phyloP scores from a whole-genome alignment of 768 basidiomycete species.

The Terana coerulea region DNA sequence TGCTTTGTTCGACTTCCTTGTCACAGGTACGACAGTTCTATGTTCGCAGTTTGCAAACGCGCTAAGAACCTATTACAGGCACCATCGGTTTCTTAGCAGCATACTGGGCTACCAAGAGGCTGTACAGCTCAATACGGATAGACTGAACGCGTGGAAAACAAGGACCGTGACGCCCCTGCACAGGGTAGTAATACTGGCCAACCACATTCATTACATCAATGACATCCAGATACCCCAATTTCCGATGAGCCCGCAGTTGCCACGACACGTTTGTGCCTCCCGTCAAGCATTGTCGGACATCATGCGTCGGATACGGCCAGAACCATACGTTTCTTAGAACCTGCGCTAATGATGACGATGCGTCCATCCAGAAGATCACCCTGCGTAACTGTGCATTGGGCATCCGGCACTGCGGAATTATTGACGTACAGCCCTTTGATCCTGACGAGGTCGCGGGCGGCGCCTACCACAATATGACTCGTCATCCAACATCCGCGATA shows the following conservation, averaged over 20 bases:
- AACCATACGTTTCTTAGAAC: background rate
- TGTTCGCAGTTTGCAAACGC: background rate
- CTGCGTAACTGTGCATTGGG: slow-evolving; percentile 36
- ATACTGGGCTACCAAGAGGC: slow-evolving; percentile 83
- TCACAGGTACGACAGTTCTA: slow-evolving; percentile 58
- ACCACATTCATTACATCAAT: too few species aligned
- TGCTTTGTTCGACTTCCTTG: slow-evolving; percentile 79
- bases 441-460: slow-evolving; percentile 49
- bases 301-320: background rate
- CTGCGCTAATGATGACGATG: slow-evolving; percentile 54
- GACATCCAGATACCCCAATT: too few species aligned
- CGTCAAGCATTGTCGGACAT: too few species aligned
- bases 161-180: too few species aligned
- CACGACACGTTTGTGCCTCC: too few species aligned
- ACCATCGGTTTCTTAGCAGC: slow-evolving; percentile 90
- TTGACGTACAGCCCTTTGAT: slow-evolving; percentile 75
- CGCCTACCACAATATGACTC: slow-evolving; percentile 47
- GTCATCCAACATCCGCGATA: background rate
- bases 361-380: slow-evolving; percentile 55
- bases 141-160: slow-evolving; percentile 52
- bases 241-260: too few species aligned
- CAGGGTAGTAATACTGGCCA: too few species aligned
- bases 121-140: slow-evolving; percentile 81
- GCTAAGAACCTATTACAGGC: slow-evolving; percentile 38
- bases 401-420: slow-evolving; percentile 50